These are phyloP conservation scores for Drechslera avenae DNA, from an alignment of 2,329 filamentous ascomycete species.

Conservation along the genomic window DNA sequence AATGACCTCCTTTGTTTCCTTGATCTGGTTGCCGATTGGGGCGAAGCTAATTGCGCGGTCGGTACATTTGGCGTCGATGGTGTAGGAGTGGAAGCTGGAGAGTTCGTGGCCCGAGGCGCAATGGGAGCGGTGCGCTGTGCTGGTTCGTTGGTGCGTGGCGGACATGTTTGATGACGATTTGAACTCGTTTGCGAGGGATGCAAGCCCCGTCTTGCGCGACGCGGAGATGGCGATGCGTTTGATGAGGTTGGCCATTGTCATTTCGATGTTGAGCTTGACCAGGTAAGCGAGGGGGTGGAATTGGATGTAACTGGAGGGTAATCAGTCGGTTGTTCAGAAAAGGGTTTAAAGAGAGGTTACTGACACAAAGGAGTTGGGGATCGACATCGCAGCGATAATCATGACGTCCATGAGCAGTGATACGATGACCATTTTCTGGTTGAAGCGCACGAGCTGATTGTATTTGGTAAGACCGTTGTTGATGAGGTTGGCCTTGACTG, in stretches of 20 bases:
- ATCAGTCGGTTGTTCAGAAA: background rate
- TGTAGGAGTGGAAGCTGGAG: conserved; percentile 27
- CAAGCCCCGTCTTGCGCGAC: conserved; percentile 35
- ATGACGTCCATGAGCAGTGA: conserved; percentile 59
- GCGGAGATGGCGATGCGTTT: conserved; percentile 45
- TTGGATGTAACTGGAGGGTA: conserved; percentile 50
- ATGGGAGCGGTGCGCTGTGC: conserved; percentile 7
- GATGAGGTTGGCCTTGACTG: conserved; percentile 55
- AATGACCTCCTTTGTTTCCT: conserved; percentile 36
- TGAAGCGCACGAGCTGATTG: conserved; percentile 56
- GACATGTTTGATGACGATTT: conserved; percentile 34
- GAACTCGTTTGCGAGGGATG: conserved; percentile 38
- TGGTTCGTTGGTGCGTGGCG: conserved; percentile 14
- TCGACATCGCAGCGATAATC: conserved; percentile 56
- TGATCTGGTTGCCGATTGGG: conserved; percentile 37
- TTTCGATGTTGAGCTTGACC: conserved; percentile 59
- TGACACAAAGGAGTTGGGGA: conserved; percentile 54
- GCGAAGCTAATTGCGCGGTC: conserved; percentile 26
- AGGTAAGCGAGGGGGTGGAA: conserved; percentile 58
- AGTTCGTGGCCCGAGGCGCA: conserved; percentile 34
- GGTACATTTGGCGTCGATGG: conserved; percentile 16
- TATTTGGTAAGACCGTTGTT: conserved; percentile 59
- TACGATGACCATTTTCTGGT: conserved; percentile 56
- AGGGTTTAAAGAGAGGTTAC: background rate
- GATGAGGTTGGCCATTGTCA: conserved; percentile 59